Base-by-base conservation (phyloP, 2,329 filamentous ascomycete species). In the Pyrenophora seminiperda region DNA sequence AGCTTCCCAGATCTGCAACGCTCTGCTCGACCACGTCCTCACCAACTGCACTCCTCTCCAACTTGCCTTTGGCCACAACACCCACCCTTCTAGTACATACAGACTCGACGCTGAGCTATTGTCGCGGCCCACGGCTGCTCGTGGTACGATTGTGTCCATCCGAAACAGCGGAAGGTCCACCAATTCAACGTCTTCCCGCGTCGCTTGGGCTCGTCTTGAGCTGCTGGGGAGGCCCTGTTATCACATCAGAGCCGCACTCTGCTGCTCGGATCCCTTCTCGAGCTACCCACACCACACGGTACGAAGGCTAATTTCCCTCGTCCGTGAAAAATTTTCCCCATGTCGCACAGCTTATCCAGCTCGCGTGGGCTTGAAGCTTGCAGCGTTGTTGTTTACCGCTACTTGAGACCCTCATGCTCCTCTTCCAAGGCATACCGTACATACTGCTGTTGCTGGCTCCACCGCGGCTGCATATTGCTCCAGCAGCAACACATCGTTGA, bases 371-470 rank as follows among this genome's bases (percentile, higher is more conserved):
- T 55, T 59, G 56, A 52, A 18, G 32, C 41, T 27, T 27, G 24
- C 54, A 56, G 56, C 62, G 56, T 52, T 62, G 54, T 61, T 65
- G 63, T 64, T 72, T 70, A 72, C 70, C 69, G 70, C 70, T 71
- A 67, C 61, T 73, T 66, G 53, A 41, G 19, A 51, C 37, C 22
- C 24, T 55, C 48, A 47, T 41, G 47, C 47, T 58, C 43, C 22
- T 53, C 41, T 56, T 58, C 53, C 52, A 58, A 56, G 47, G 47
- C 45, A 54, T 50, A 55, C 50, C 40, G 52, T n/a, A n/a, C n/a
- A n/a, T 47, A 53, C 61, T 58, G 56, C 62, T 53, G 50, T 54
- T 50, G 36, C 44, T 36, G 34, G 61, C 53, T 57, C 65, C 68
- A 61, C 64, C 57, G 46, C 59, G 58, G 61, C 62, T 66, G 63